phyloP scores from a whole-genome alignment of 2,329 filamentous ascomycete genomes.

The Neofusicoccum sp. region DNA sequence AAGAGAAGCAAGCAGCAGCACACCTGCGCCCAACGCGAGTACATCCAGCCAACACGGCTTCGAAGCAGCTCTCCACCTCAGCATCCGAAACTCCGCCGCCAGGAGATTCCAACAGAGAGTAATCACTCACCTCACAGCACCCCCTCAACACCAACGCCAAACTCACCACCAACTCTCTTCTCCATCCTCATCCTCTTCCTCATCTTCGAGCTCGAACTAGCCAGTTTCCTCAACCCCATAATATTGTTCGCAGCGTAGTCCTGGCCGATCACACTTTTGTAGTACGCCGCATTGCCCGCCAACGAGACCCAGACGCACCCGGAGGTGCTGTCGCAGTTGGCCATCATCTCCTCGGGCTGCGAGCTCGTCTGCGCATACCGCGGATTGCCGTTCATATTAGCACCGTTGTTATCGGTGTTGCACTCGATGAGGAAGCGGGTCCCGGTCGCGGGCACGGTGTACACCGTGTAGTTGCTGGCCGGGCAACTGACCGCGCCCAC shows the following conservation, averaged over 20 bases:
- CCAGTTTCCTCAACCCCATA: background rate
- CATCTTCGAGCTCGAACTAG: background rate
- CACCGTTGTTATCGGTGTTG: background rate
- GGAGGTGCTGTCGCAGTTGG: background rate
- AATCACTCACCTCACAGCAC: background rate
- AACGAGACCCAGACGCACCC: background rate
- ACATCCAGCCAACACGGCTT: slow-evolving; percentile 1
- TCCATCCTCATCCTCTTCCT: background rate
- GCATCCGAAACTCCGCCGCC: background rate
- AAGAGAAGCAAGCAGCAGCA: background rate
- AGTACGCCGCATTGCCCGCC: slow-evolving; percentile 6
- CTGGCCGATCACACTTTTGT: background rate
- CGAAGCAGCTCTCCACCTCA: background rate
- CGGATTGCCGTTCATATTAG: slow-evolving; percentile 11
- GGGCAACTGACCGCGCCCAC: background rate
- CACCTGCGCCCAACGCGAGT: slow-evolving; percentile 3
- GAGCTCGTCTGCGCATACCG: background rate
- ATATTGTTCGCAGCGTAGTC: background rate
- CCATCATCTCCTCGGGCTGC: background rate
- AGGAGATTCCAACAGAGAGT: background rate
- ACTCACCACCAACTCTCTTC: background rate
- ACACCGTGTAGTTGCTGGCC: background rate
- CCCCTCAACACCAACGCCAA: background rate
- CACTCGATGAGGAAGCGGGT: background rate
- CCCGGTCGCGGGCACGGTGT: background rate